Evolutionary conservation across 164 flowering plant species (phyloP).

Genomic region (Annona squamosa): DNA sequence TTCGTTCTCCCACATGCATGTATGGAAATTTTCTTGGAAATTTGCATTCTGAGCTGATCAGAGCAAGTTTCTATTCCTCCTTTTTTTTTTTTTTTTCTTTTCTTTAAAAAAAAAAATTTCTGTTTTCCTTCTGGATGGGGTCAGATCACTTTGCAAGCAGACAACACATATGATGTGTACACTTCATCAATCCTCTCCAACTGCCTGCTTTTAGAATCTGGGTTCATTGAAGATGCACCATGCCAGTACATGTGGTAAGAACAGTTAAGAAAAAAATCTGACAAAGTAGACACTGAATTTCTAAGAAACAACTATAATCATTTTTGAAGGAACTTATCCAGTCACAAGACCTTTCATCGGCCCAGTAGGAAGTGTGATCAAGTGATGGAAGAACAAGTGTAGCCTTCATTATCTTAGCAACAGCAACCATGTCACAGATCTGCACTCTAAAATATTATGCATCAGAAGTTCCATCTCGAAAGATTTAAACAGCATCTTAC

Average conservation of each 20-base stretch:
- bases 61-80: not conserved
- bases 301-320: not conserved
- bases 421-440: conserved; percentile 99
- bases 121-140: not conserved
- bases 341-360: conserved; percentile 68
- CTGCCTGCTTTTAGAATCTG: not conserved
- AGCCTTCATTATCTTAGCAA: conserved; percentile 96
- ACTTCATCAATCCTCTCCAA: not conserved
- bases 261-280: not conserved
- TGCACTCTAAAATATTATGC: conserved; percentile 52
- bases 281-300: not conserved
- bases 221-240: not conserved
- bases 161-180: not conserved
- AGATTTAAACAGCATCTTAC: not conserved
- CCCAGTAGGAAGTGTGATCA: conserved; percentile 97
- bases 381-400: conserved; percentile 98
- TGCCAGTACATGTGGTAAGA: not conserved
- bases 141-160: not conserved
- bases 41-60: not conserved
- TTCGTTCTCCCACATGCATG: not conserved
- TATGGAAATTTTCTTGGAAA: not conserved
- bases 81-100: too few relatives aligned
- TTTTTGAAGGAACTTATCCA: not conserved
- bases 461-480: conserved; percentile 26
- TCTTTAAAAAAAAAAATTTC: too few relatives aligned